Evolutionary conservation across 345 rosid genomes (phyloP).

Genomic region (Adansonia digitata): DNA sequence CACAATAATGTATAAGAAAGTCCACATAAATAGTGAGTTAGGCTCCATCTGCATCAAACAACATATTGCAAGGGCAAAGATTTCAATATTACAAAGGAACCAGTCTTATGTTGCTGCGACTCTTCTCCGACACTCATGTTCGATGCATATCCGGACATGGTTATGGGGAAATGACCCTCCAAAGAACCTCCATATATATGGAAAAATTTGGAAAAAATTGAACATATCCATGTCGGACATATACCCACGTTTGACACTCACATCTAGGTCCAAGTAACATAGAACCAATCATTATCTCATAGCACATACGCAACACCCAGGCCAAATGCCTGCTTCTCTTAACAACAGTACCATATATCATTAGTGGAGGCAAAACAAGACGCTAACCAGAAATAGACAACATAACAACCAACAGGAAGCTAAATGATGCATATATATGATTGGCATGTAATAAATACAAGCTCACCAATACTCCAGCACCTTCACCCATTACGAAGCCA

Average conservation of each 20-base stretch:
- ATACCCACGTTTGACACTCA: too few relatives aligned
- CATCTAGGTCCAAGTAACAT: too few relatives aligned
- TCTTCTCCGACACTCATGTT: too few relatives aligned
- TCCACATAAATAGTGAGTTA: not conserved
- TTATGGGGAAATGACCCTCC: too few relatives aligned
- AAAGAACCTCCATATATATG: too few relatives aligned
- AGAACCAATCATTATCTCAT: not conserved
- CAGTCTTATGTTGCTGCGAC: too few relatives aligned
- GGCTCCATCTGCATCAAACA: not conserved
- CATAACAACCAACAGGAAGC: not conserved
- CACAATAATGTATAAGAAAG: not conserved
- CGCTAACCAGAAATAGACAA: not conserved
- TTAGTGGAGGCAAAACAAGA: not conserved
- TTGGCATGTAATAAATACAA: not conserved
- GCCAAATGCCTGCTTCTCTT: not conserved
- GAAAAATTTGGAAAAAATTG: too few relatives aligned
- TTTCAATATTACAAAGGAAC: not conserved
- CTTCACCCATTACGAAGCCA: conserved; percentile 99
- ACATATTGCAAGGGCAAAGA: not conserved
- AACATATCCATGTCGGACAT: too few relatives aligned
- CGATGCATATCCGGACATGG: too few relatives aligned
- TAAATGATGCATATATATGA: not conserved
- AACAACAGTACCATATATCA: not conserved
- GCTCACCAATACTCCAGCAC: conserved; percentile 93
- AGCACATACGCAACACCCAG: not conserved